A percentile compares a stretch with the other conserved stretches of the same genome.
Conservation (phyloP, 371 early-diverging fungal genomes). For the Nematocida ausubeli region DNA sequence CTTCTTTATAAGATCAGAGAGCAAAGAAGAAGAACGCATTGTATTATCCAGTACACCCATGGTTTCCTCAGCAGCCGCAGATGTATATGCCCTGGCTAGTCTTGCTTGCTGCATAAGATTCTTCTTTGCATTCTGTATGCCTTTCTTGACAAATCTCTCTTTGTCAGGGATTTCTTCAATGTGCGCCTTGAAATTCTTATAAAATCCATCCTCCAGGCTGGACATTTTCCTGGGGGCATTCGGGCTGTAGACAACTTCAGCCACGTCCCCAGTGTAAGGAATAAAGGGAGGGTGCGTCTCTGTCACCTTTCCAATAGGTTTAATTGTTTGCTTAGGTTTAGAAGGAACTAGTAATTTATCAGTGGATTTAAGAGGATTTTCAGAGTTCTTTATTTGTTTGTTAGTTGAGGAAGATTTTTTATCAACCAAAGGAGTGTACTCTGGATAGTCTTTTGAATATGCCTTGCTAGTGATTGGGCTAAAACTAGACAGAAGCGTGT, state of each 20-base stretch:
- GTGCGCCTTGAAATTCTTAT: neutral
- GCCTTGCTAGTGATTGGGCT: neutral
- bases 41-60: constrained; percentile 10
- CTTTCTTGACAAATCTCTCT: constrained; percentile 26
- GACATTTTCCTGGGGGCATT: neutral
- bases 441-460: neutral
- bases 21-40: constrained; percentile 3
- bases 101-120: constrained; percentile 8
- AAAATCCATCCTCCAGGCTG: neutral
- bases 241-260: neutral
- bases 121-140: constrained; percentile 44
- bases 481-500: neutral
- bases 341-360: neutral
- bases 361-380: neutral
- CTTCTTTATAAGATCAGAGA: constrained; percentile 33
- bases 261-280: neutral
- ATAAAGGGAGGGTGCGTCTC: neutral
- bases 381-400: neutral
- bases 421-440: neutral
- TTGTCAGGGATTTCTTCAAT: neutral
- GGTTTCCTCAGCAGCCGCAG: constrained; percentile 20
- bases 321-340: neutral
- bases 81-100: constrained; percentile 24
- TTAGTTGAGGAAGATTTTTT: neutral
- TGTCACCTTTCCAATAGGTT: neutral